Base-by-base conservation (phyloP, 495 filamentous ascomycete genomes). In the Podospora comata region DNA sequence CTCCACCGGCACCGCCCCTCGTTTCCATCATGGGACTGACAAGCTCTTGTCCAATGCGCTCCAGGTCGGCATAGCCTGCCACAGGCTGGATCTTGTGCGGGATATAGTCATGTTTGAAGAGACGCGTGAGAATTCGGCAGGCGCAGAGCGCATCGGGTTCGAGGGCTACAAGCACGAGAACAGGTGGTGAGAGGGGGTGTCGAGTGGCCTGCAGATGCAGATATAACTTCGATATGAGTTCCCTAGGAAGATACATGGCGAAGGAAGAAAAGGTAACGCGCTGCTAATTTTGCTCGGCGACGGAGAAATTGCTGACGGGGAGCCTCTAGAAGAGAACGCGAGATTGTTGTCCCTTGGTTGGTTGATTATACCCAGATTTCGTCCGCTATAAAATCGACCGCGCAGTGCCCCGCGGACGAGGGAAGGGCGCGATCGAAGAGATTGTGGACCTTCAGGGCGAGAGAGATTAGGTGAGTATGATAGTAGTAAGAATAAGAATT, bases 11-110 rank as follows among this genome's bases (percentile, higher is more conserved):
- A 4, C 93, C 93, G 11, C 93, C 93, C 67, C 90, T 82, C 32
- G 85, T 85, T 75, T 88, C 89, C 80, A 89, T 90, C 92, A 96
- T 94, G 9, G 91, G 92, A 60, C 81, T 83, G 65, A 97, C 87
- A 62, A 95, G 83, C 68, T 92, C 88, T 75, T 87, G 83, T 32
- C 92, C 92, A 30, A 87, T 88, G 72, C 88, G 87, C 73, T 90
- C 82, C 53, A 99, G 89, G 74, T 98, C 95, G 70, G 87, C 89
- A 88, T 97, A 97, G 39, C 95, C 95, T 18, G 91, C 86, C 48
- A 99, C 89, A 4, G 96, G 95, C 72, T 96, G 92, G 68, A 98
- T 96, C 83, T 97, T 97, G 80, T 98, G 94, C n/a, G 90, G 90
- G 71, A 99, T 96, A 76, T 94, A 98, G 83, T 99, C 95, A 82